phyloP scores from a whole-genome alignment of 352 stramenopile genomes.

The Phytopythium sindhum region DNA sequence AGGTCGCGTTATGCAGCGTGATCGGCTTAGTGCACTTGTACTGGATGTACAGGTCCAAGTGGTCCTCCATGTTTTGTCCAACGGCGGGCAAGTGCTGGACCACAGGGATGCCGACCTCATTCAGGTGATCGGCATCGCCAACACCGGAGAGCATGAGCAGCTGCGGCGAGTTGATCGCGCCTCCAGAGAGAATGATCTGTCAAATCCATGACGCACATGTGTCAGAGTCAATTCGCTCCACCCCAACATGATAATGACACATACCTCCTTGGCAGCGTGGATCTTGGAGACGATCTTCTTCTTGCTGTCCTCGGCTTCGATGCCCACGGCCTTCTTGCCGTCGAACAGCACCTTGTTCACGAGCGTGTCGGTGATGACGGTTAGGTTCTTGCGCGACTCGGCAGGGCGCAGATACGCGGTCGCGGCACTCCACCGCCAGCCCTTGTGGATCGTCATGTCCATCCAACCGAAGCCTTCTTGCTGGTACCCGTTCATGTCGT shows the following conservation, averaged over 20 bases:
- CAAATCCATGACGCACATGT: not conserved
- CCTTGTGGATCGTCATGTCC: conserved; percentile 86
- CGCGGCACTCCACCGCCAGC: conserved; percentile 74
- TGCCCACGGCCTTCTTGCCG: conserved; percentile 67
- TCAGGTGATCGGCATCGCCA: conserved; percentile 68
- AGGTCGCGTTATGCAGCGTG: conserved; percentile 88
- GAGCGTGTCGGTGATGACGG: conserved; percentile 76
- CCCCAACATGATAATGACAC: not conserved
- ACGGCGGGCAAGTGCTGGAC: conserved; percentile 78
- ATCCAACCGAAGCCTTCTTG: conserved; percentile 91
- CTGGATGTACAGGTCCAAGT: conserved; percentile 88
- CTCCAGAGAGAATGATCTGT: conserved; percentile 79
- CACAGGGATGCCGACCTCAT: conserved; percentile 67
- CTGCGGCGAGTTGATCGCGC: conserved; percentile 87
- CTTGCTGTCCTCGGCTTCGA: conserved; percentile 70
- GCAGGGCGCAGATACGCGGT: conserved; percentile 75
- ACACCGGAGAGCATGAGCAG: conserved; percentile 88
- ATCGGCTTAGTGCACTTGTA: conserved; percentile 88
- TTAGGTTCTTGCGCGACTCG: conserved; percentile 65
- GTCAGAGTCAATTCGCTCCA: not conserved
- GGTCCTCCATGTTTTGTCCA: conserved; percentile 88
- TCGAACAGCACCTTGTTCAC: conserved; percentile 86
- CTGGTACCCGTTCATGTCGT: conserved; percentile 89
- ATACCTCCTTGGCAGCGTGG: conserved; percentile 69
- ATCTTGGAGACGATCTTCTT: conserved; percentile 43